phyloP scores from a whole-genome alignment of 441 rosid species.

The Populus tomentosa region DNA sequence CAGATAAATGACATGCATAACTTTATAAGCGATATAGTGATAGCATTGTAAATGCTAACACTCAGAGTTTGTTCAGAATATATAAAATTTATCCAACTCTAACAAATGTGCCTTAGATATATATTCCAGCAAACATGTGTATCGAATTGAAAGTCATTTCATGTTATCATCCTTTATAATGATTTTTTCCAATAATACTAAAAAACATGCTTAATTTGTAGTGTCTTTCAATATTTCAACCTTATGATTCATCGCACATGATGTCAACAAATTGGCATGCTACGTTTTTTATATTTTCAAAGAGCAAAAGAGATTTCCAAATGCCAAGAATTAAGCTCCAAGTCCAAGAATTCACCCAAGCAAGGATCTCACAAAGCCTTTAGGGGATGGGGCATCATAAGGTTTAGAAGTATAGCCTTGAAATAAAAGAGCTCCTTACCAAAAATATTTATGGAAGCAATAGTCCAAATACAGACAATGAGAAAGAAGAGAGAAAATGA shows the following conservation, averaged over 20 bases:
- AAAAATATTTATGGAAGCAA: neutral
- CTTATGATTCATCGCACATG: neutral
- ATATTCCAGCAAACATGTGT: neutral
- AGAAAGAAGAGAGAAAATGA: conserved; percentile 1
- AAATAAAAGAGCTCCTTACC: neutral
- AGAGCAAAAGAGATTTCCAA: neutral
- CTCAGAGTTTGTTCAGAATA: neutral
- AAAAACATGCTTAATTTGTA: neutral
- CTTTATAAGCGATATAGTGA: neutral
- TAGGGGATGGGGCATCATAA: neutral
- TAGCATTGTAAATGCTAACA: neutral
- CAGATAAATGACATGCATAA: conserved; percentile 4
- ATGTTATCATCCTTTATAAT: neutral
- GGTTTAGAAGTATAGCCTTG: neutral
- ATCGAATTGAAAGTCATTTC: neutral
- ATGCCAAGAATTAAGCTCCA: neutral
- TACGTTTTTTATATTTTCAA: neutral
- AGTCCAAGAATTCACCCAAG: neutral
- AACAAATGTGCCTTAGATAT: neutral
- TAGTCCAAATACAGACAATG: neutral
- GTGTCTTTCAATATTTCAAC: neutral
- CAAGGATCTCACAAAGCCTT: neutral
- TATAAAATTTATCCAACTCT: neutral
- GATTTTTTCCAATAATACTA: neutral
- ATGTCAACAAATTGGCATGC: neutral